These are phyloP conservation scores for Candida jianshihensis DNA, from an alignment of 805 yeast genomes.

Conservation along the genomic window DNA sequence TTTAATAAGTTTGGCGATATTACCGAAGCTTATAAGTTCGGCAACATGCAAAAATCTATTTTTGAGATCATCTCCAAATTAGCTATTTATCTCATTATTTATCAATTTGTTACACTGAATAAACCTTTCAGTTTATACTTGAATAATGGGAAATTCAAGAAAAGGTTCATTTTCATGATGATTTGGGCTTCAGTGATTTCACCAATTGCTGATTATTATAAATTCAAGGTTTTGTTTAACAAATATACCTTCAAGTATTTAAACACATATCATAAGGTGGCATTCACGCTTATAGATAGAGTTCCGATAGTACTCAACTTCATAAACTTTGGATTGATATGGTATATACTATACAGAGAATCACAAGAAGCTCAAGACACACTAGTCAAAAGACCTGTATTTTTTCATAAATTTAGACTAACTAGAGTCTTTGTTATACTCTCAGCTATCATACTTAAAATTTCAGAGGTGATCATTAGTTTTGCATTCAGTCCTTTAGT, in stretches of 20 bases:
- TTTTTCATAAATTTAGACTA: not conserved
- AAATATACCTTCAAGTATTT: too few species aligned
- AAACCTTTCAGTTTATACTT: not conserved
- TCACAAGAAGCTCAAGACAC: not conserved
- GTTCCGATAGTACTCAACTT: not conserved
- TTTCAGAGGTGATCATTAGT: not conserved
- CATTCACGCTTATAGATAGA: not conserved
- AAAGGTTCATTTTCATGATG: not conserved
- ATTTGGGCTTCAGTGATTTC: not conserved
- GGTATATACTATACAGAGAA: not conserved
- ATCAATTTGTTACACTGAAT: not conserved
- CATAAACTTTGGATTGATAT: not conserved
- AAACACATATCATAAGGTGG: too few species aligned
- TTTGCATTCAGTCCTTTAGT: not conserved
- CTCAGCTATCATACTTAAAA: not conserved
- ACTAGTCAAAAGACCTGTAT: not conserved
- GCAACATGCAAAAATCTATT: too few species aligned
- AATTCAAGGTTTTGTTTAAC: not conserved
- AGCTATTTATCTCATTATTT: not conserved
- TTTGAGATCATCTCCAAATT: too few species aligned
- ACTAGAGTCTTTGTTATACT: not conserved
- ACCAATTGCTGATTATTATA: not conserved
- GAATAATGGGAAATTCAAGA: not conserved
- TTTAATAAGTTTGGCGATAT: too few species aligned
- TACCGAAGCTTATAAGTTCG: too few species aligned